Conservation (phyloP, 1,139 yeast species). For the Geotrichum bryndzae region DNA sequence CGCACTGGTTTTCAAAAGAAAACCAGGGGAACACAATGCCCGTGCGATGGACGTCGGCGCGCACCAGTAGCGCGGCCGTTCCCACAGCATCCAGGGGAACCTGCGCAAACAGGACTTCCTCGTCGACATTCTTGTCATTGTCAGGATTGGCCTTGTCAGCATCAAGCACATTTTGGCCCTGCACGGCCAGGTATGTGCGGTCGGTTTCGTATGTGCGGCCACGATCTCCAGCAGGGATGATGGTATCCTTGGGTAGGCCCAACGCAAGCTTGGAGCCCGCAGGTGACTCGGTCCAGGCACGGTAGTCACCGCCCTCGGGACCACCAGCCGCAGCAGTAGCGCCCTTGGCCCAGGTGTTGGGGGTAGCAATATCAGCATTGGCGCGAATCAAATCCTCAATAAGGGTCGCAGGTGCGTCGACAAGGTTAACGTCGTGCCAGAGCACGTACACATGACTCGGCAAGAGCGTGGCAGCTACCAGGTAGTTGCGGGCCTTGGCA, state of each 20-base stretch:
- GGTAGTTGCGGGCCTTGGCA: conserved; percentile 86
- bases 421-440: conserved; percentile 91
- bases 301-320: conserved; percentile 76
- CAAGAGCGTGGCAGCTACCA: conserved; percentile 65
- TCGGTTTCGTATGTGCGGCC: conserved; percentile 69
- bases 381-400: conserved; percentile 72
- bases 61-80: conserved; percentile 91
- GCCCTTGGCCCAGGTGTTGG: conserved; percentile 74
- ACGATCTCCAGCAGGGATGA: conserved; percentile 84
- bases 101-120: conserved; percentile 38
- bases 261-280: conserved; percentile 63
- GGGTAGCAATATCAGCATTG: conserved; percentile 75
- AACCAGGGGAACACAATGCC: conserved; percentile 89
- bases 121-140: conserved; percentile 61
- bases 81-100: conserved; percentile 31
- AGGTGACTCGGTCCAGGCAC: conserved; percentile 78
- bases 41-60: conserved; percentile 71
- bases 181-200: conserved; percentile 74
- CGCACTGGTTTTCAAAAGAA: conserved; percentile 75
- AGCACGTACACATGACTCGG: conserved; percentile 92
- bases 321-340: conserved; percentile 27
- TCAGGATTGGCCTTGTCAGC: conserved; percentile 48
- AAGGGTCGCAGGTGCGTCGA: conserved; percentile 72
- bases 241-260: conserved; percentile 70
- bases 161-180: conserved; percentile 63